phyloP scores from a whole-genome alignment of 805 yeast genomes.

The Yarrowia porcina region DNA sequence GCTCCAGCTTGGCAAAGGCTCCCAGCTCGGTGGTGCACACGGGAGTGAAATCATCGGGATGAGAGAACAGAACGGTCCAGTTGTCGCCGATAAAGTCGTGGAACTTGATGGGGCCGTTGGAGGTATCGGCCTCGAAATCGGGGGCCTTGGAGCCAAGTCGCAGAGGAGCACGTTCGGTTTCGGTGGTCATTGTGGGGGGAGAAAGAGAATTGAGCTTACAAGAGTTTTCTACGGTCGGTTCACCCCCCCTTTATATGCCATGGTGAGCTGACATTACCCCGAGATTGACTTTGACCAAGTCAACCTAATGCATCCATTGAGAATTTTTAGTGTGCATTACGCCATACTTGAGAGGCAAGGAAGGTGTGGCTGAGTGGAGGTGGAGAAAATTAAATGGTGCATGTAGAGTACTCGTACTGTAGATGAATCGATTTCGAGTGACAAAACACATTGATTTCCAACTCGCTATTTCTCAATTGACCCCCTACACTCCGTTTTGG shows the following conservation, averaged over 20 bases:
- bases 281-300: slow-evolving; percentile 6
- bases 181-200: slow-evolving; percentile 16
- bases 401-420: no score
- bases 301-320: slow-evolving; percentile 25
- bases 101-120: slow-evolving; percentile 80
- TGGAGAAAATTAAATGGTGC: no score
- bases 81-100: slow-evolving; percentile 81
- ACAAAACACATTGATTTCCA: no score
- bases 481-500: not conserved
- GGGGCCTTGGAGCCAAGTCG: slow-evolving; percentile 89
- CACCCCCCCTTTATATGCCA: not conserved
- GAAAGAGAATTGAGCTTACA: not conserved
- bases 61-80: slow-evolving; percentile 89
- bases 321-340: slow-evolving; percentile 25
- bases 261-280: not conserved
- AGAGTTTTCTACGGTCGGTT: no score
- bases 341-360: slow-evolving; percentile 21
- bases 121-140: slow-evolving; percentile 78
- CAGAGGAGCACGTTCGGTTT: slow-evolving; percentile 36
- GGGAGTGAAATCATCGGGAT: slow-evolving; percentile 96
- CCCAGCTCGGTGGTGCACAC: slow-evolving; percentile 97
- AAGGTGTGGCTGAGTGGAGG: not conserved
- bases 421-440: no score
- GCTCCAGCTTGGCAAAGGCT: slow-evolving; percentile 88
- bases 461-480: not conserved